Conservation (phyloP, 352 stramenopile species). For the Phytophthora ramorum region DNA sequence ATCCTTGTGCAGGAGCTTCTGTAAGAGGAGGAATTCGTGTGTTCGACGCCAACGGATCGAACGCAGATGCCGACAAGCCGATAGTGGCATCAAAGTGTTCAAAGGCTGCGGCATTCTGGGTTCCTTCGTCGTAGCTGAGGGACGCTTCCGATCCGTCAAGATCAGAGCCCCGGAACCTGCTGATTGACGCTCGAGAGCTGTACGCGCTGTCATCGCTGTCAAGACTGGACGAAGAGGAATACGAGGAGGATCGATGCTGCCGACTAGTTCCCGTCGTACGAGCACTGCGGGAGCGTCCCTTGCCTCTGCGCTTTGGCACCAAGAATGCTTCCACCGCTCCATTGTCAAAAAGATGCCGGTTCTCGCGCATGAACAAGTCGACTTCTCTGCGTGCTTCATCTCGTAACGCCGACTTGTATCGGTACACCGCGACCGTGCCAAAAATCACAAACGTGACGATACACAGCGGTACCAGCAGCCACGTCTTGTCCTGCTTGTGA, state of each 20-base stretch:
- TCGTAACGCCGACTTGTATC: slow-evolving; percentile 56
- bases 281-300: slow-evolving; percentile 3
- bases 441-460: slow-evolving; percentile 60
- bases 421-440: slow-evolving; percentile 53
- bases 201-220: slow-evolving; percentile 35
- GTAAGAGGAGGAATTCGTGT: slow-evolving; percentile 36
- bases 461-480: slow-evolving; percentile 65
- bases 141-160: slow-evolving; percentile 19
- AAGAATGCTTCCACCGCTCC: slow-evolving; percentile 56
- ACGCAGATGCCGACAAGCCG: slow-evolving; percentile 62
- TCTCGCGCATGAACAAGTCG: slow-evolving; percentile 46
- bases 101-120: slow-evolving; percentile 55
- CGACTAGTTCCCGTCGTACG: slow-evolving; percentile 5
- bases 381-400: slow-evolving; percentile 37
- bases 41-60: slow-evolving; percentile 47
- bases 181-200: slow-evolving; percentile 28
- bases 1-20: slow-evolving; percentile 5
- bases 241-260: slow-evolving; percentile 25
- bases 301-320: slow-evolving; percentile 33
- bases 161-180: slow-evolving; percentile 7
- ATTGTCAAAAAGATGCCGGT: slow-evolving; percentile 52
- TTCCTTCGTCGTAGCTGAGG: slow-evolving; percentile 37
- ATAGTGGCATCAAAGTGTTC: slow-evolving; percentile 69
- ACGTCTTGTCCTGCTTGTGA: slow-evolving; percentile 58
- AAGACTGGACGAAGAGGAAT: slow-evolving; percentile 28